These are phyloP conservation scores for Novymonas esmeraldas DNA, from an alignment of 208 protist genomes.

Conservation along the genomic window DNA sequence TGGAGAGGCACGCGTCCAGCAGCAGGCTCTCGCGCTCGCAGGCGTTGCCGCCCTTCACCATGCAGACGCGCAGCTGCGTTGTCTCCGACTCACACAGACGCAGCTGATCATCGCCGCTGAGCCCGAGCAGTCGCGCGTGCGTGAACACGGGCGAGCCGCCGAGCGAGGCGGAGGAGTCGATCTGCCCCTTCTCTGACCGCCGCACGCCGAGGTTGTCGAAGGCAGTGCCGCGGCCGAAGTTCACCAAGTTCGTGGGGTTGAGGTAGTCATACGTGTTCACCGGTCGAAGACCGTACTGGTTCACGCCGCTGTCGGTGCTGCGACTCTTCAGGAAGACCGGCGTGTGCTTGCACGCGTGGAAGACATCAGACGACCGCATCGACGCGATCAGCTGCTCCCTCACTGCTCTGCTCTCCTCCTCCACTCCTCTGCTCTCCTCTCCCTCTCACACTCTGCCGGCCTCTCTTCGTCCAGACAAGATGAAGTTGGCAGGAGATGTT, in stretches of 20 bases:
- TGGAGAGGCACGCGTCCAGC: slow-evolving; percentile 77
- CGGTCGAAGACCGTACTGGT: slow-evolving; percentile 88
- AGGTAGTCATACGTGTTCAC: slow-evolving; percentile 82
- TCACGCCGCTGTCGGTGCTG: slow-evolving; percentile 76
- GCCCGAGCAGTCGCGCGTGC: slow-evolving; percentile 77
- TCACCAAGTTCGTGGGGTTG: slow-evolving; percentile 90
- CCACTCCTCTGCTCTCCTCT: too few relatives aligned
- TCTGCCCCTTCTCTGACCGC: slow-evolving; percentile 73
- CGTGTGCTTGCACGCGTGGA: slow-evolving; percentile 61
- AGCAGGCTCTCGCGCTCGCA: slow-evolving; percentile 81
- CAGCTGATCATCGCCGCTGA: slow-evolving; percentile 83
- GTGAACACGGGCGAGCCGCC: slow-evolving; percentile 79
- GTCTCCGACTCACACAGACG: slow-evolving; percentile 86
- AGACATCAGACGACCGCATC: slow-evolving; percentile 80
- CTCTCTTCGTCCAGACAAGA: too few relatives aligned
- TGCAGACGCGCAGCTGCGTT: slow-evolving; percentile 87
- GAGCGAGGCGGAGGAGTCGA: slow-evolving; percentile 81
- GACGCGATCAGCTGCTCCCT: too few relatives aligned
- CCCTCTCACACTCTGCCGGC: too few relatives aligned
- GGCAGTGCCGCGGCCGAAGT: slow-evolving; percentile 86
- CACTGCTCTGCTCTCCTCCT: too few relatives aligned
- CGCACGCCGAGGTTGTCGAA: slow-evolving; percentile 90
- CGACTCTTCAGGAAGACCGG: slow-evolving; percentile 72
- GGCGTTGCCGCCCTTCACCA: slow-evolving; percentile 74
- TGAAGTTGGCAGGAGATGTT: too few relatives aligned